These are phyloP conservation scores for Yamadazyma scolyti DNA, from an alignment of 805 yeast species.

Conservation along the genomic window DNA sequence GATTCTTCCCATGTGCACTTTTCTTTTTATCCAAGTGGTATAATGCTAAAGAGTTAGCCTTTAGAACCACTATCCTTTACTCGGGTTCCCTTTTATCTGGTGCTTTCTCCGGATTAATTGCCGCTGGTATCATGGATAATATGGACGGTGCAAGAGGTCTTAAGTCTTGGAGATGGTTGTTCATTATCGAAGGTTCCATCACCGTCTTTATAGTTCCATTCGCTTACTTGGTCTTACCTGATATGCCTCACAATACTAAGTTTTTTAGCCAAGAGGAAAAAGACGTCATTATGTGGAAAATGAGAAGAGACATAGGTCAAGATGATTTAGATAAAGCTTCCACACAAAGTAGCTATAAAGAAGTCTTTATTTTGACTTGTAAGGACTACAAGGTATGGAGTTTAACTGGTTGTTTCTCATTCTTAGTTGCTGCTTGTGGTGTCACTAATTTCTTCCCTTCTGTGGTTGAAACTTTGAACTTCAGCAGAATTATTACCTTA, in stretches of 20 bases:
- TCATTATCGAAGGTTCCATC: constrained; percentile 52
- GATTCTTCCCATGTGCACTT: constrained; percentile 45
- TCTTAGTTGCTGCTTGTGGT: constrained; percentile 56
- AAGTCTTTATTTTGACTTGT: constrained; percentile 33
- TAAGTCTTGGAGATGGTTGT: constrained; percentile 54
- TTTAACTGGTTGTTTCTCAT: constrained; percentile 40
- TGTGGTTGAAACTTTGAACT: constrained; percentile 54
- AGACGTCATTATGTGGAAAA: constrained; percentile 39
- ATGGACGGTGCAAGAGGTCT: constrained; percentile 38
- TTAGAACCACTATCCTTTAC: constrained; percentile 48
- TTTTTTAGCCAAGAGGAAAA: constrained; percentile 43
- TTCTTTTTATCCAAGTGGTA: constrained; percentile 55
- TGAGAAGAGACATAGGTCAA: constrained; percentile 37
- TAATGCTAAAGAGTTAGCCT: constrained; percentile 45
- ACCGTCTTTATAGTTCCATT: constrained; percentile 45
- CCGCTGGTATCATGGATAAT: constrained; percentile 47
- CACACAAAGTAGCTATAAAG: constrained; percentile 28
- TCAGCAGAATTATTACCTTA: constrained; percentile 45
- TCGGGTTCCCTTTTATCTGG: constrained; percentile 52
- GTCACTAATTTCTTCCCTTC: constrained; percentile 62
- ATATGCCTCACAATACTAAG: constrained; percentile 48
- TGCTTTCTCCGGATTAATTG: constrained; percentile 53
- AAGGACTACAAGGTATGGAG: constrained; percentile 46
- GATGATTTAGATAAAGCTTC: constrained; percentile 34
- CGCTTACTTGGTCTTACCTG: constrained; percentile 48